These are phyloP conservation scores for Hypoxylon subgilvum DNA, from an alignment of 495 filamentous ascomycete species.

Conservation along the genomic window DNA sequence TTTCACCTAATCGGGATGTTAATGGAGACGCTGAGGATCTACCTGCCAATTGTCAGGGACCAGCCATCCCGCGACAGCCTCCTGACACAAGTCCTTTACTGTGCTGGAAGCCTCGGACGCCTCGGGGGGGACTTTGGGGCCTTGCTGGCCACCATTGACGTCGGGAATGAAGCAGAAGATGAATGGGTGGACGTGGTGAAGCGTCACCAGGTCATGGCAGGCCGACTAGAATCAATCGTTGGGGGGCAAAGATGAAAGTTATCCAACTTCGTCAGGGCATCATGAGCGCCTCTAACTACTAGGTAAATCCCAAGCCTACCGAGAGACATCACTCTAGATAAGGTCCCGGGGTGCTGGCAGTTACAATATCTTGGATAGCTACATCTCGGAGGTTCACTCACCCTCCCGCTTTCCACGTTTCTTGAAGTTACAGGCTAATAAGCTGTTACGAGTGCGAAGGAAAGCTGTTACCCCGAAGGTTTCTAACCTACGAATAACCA, in stretches of 20 bases:
- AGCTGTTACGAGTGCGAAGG: too few species aligned
- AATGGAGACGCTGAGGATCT: constrained; percentile 74
- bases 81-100: constrained; percentile 93
- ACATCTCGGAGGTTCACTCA: too few species aligned
- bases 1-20: constrained; percentile 84
- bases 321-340: too few species aligned
- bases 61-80: constrained; percentile 80
- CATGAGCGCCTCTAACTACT: neutral
- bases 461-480: too few species aligned
- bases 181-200: constrained; percentile 94
- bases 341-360: too few species aligned
- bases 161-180: constrained; percentile 61
- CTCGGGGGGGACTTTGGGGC: constrained; percentile 93
- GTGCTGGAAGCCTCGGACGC: constrained; percentile 88
- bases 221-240: constrained; percentile 83
- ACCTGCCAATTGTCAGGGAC: constrained; percentile 85
- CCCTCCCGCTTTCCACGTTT: too few species aligned
- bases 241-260: constrained; percentile 50
- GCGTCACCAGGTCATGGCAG: constrained; percentile 86
- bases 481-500: too few species aligned
- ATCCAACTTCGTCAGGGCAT: constrained; percentile 7
- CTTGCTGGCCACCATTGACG: constrained; percentile 74
- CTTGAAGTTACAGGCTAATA: too few species aligned
- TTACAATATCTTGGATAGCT: too few species aligned
- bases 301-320: too few species aligned